A percentile compares a stretch with the other conserved stretches of the same genome.
phyloP scores from a whole-genome alignment of 2,329 filamentous ascomycete genomes.

The Xylaria sp. region DNA sequence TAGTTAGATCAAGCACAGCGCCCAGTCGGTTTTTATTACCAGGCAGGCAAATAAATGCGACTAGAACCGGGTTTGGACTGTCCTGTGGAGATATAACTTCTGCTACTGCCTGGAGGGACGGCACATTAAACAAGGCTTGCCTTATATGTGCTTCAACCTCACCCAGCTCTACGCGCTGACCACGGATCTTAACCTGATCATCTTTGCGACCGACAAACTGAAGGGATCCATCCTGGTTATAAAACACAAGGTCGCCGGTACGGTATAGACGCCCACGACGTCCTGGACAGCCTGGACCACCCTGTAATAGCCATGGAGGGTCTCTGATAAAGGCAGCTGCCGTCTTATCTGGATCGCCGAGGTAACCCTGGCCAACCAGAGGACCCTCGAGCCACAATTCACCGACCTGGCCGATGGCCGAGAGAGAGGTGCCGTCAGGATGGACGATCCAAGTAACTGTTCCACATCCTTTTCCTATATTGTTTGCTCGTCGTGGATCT shows the following conservation, averaged over 20 bases:
- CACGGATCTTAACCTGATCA: constrained; percentile 61
- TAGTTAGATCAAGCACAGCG: no score
- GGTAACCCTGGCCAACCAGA: constrained; percentile 53
- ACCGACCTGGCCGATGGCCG: constrained; percentile 48
- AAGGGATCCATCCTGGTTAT: constrained; percentile 53
- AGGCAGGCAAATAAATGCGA: no score
- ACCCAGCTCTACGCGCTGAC: constrained; percentile 59
- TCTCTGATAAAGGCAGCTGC: constrained; percentile 55
- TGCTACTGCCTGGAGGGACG: no score
- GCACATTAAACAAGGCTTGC: not conserved
- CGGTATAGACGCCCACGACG: constrained; percentile 56
- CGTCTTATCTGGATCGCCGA: constrained; percentile 54
- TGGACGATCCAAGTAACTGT: constrained; percentile 5
- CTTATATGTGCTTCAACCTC: constrained; percentile 54
- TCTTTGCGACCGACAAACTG: constrained; percentile 58
- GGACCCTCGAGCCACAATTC: constrained; percentile 54
- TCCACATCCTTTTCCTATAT: constrained; percentile 1
- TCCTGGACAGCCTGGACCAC: no score
- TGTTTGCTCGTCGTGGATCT: not conserved
- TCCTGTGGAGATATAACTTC: no score
- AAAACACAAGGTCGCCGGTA: constrained; percentile 38
- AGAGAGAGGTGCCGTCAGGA: constrained; percentile 37
- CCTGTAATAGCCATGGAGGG: constrained; percentile 45
- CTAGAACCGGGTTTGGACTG: no score
- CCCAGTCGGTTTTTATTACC: no score